Evolutionary conservation across 768 basidiomycete genomes (phyloP).

Genomic region (Pisolithus sp.): DNA sequence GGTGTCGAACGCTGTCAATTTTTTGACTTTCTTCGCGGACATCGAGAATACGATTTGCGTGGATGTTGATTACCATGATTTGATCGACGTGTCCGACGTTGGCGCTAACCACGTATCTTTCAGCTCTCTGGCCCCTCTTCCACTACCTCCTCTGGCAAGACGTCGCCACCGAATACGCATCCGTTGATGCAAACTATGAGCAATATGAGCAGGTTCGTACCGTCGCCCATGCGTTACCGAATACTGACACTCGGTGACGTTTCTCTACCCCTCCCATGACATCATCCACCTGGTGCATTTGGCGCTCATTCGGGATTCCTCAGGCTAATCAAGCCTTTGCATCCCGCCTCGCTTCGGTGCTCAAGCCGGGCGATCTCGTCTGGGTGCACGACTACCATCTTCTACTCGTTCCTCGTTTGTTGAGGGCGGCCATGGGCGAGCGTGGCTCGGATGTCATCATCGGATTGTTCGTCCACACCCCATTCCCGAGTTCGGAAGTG

Average conservation of each 20-base stretch:
- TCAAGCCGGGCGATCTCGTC: constrained; percentile 85
- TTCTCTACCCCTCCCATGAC: constrained; percentile 12
- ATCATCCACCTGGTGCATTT: constrained; percentile 45
- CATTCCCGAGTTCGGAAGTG: constrained; percentile 94
- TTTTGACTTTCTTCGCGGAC: not conserved
- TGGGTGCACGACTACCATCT: constrained; percentile 97
- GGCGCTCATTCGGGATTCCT: not conserved
- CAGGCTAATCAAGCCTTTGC: constrained; percentile 85
- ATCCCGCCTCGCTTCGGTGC: constrained; percentile 61
- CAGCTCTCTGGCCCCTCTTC: constrained; percentile 96
- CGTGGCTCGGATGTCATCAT: constrained; percentile 39
- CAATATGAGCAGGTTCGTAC: constrained; percentile 23
- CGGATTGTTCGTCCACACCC: constrained; percentile 95
- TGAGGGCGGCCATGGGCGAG: constrained; percentile 57
- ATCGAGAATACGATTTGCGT: not conserved
- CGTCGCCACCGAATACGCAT: constrained; percentile 81
- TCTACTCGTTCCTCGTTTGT: constrained; percentile 79
- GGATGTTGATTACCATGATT: not conserved
- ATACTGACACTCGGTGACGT: no score
- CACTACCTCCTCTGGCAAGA: constrained; percentile 99
- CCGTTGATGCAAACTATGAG: constrained; percentile 73
- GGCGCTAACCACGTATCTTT: not conserved
- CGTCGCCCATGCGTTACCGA: not conserved
- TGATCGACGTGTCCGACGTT: no score
- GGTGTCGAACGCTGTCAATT: not conserved